Base-by-base conservation (phyloP, 2,329 filamentous ascomycete species). In the Hyphodiscus sp. region DNA sequence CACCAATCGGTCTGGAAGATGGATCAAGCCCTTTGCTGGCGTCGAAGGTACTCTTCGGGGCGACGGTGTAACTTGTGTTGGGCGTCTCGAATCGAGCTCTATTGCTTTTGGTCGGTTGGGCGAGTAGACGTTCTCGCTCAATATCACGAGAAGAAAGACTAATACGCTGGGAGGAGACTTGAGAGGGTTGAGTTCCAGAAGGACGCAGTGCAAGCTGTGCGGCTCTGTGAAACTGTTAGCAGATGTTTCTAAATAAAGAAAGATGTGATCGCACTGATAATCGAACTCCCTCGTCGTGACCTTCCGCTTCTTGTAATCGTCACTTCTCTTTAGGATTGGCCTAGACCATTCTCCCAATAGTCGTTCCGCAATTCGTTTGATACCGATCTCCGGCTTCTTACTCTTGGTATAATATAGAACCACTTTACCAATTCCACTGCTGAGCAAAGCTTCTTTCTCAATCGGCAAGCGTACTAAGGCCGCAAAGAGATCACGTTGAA, bases 391-490 rank as follows among this genome's bases (percentile, higher is more conserved):
- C 0, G 91, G 87, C 61, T 89, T 86, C 74, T 91, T 95, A 76
- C 89, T 95, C 72, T 91, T 91, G 49, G 91, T 96, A 73, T 99
- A 99, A 74, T 96, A 99, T 58, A 95, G 82, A 50, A 96, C 87
- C 47, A 99, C 90, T 70, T 96, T 96, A 67, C 94, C 94, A 60
- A 99, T 94, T 19, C 92, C 91, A 63, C 89, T 95, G 60, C 91
- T 91, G 20, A 95, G 79, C 15, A 99, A 79, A 1, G 87, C 81
- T 64, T 97, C 94, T 68, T 96, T 96, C 68, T 91, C 88, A 61
- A 97, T 90, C 6, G 90, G 91, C 5, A 97, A 79, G 64, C 83
- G 85, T 18, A 80, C 81, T 41, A 99, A 77, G 20, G 89, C 87
- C 23, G 82, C 81, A 69, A 99, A 94, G 44, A 99, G 82, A 68